Conservation (phyloP, 1,284 basidiomycete species). For the Tilletia caries region DNA sequence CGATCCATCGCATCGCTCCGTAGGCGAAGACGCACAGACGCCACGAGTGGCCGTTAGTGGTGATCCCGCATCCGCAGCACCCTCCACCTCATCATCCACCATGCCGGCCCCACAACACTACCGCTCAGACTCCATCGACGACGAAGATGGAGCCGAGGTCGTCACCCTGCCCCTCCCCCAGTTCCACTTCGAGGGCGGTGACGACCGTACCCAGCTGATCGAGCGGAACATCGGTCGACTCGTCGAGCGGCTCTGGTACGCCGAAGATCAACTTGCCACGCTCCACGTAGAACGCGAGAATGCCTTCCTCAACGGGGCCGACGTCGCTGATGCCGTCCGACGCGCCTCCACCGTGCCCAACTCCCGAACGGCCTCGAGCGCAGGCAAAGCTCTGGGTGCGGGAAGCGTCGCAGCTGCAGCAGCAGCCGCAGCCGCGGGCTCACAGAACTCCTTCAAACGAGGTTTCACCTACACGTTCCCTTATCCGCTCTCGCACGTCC, state of each 20-base stretch:
- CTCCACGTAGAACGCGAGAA: background rate
- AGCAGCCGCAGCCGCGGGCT: background rate
- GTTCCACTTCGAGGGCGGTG: conserved; percentile 29
- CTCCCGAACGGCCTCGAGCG: background rate
- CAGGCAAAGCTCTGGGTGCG: background rate
- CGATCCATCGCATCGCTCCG: conserved; percentile 1
- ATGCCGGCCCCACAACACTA: background rate
- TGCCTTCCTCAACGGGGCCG: background rate
- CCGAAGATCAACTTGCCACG: conserved; percentile 35
- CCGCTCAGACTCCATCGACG: background rate
- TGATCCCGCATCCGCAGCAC: too few relatives aligned
- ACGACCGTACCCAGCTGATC: conserved; percentile 34
- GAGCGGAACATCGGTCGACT: conserved; percentile 36
- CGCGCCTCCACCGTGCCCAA: background rate
- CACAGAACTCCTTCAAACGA: too few relatives aligned
- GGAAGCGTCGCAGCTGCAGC: background rate
- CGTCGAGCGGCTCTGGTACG: conserved; percentile 43
- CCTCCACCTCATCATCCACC: background rate
- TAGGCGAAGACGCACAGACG: background rate
- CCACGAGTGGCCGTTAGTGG: background rate
- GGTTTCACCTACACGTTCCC: conserved; percentile 23
- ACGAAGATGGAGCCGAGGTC: background rate
- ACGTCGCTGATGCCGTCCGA: background rate
- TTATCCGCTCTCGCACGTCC: conserved; percentile 47
- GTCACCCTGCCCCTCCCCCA: conserved; percentile 36